Percentiles rank a stretch among this genome's conserved stretches.
phyloP scores from a whole-genome alignment of 2,329 filamentous ascomycete genomes.

The Magnaporthiopsis rhizophila region DNA sequence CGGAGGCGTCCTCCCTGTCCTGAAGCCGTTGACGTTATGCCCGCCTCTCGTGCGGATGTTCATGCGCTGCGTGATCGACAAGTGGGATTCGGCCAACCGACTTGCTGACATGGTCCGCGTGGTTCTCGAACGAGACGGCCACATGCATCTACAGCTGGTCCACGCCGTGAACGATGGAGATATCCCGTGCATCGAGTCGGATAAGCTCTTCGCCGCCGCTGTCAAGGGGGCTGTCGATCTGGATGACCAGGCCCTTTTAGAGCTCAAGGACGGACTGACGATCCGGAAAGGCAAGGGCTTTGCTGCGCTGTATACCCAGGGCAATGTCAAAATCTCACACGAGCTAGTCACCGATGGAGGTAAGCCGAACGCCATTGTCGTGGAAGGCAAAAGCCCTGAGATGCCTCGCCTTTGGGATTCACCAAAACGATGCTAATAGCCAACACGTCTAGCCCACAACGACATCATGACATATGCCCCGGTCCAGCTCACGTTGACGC shows the following conservation, averaged over 20 bases:
- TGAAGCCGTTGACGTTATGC: conserved; percentile 62
- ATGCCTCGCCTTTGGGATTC: neutral
- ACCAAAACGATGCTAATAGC: neutral
- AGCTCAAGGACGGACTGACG: conserved; percentile 35
- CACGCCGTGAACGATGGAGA: conserved; percentile 77
- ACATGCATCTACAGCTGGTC: conserved; percentile 60
- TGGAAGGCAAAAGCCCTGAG: neutral
- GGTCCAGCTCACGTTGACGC: conserved; percentile 55
- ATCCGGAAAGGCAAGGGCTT: conserved; percentile 37
- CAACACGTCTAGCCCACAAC: conserved; percentile 55
- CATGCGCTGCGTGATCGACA: conserved; percentile 61
- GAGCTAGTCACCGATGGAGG: conserved; percentile 48
- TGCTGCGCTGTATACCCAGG: conserved; percentile 36
- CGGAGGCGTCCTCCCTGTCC: conserved; percentile 67
- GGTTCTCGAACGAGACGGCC: conserved; percentile 35
- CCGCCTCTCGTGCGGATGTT: conserved; percentile 57
- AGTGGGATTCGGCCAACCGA: conserved; percentile 66
- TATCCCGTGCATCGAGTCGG: conserved; percentile 67
- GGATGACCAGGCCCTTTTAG: conserved; percentile 22
- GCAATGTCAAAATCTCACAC: conserved; percentile 41
- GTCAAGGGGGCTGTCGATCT: conserved; percentile 40
- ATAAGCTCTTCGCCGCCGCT: conserved; percentile 53
- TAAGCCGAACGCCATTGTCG: conserved; percentile 22
- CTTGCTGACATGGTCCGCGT: conserved; percentile 47
- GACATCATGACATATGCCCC: conserved; percentile 57